Evolutionary conservation across 805 yeast genomes (phyloP), one percentile per base, ranked within the genome.

Genomic region (Kockiozyma suomiensis): DNA sequence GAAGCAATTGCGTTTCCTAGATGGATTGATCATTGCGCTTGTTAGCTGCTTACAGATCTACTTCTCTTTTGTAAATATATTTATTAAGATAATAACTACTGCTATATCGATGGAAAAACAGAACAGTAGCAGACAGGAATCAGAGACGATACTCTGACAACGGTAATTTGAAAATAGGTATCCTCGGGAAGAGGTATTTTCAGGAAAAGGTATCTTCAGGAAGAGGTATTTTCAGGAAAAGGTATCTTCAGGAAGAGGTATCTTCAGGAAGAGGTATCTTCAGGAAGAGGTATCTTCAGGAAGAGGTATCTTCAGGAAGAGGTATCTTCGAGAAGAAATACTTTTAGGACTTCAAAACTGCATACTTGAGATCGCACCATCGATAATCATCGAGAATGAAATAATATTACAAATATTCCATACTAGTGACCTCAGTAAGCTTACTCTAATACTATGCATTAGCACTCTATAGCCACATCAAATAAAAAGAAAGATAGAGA

Each of bases 1-100:
- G 99, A 94, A 68, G 88, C 88, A 7, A 85, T 89, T 23, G 90
- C 97, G 1, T 92, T 93, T 71, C 92, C 96, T 1, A 78, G 99
- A 66, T 83, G 87, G 50, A 86, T 85, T 23, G 74, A 79, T 17
- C 80, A 75, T 59, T 81, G 67, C 33, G 58, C 54, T n/a, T 57
- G 61, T 41, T 48, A 32, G 21, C 2, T 2, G 12, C n/a, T n/a
- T 2, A 13, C n/a, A 33, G 38, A n/a, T n/a, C n/a, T n/a, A n/a
- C n/a, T n/a, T n/a, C n/a, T n/a, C 12, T 7, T 37, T 37, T n/a
- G 41, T 30, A 30, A 7, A 10, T 30, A 30, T 30, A 30, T 30
- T 7, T 30, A 30, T 30, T 7, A 10, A 30, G 33, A 30, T 30
- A n/a, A n/a, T n/a, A n/a, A n/a, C n/a, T n/a, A n/a, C n/a, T n/a